Conservation (phyloP, 768 basidiomycete species). For the Pulveroboletus sp. region DNA sequence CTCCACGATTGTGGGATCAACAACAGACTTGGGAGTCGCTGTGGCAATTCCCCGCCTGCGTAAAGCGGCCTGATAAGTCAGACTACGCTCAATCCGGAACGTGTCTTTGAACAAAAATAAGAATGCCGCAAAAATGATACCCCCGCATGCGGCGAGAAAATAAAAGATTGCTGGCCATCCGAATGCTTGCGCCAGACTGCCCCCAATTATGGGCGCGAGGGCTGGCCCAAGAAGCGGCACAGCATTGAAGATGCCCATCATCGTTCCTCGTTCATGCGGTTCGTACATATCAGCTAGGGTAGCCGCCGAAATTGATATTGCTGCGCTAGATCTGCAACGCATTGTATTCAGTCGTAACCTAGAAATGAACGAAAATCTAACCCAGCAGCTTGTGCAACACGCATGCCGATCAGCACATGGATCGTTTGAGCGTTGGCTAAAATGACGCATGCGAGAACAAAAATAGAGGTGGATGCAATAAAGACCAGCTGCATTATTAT, state of each 20-base stretch:
- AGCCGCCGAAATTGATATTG: constrained; percentile 70
- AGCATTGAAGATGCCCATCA: constrained; percentile 80
- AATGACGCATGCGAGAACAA: constrained; percentile 52
- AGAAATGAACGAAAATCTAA: constrained; percentile 27
- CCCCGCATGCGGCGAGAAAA: constrained; percentile 69
- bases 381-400: constrained; percentile 68
- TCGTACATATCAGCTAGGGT: constrained; percentile 80
- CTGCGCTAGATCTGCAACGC: constrained; percentile 54
- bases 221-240: constrained; percentile 75
- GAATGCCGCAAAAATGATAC: constrained; percentile 53
- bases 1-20: constrained; percentile 16
- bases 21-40: constrained; percentile 19
- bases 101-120: constrained; percentile 76
- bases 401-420: constrained; percentile 59
- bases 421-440: constrained; percentile 57
- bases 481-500: constrained; percentile 46
- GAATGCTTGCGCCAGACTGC: constrained; percentile 60
- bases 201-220: constrained; percentile 73
- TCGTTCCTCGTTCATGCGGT: constrained; percentile 67
- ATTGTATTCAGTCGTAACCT: constrained; percentile 1
- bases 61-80: constrained; percentile 71
- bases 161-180: constrained; percentile 84
- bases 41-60: constrained; percentile 37
- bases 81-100: constrained; percentile 78
- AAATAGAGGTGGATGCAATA: constrained; percentile 48